These are phyloP conservation scores for Aureobasidium sp. DNA, from an alignment of 2,329 filamentous ascomycete species.

Conservation along the genomic window DNA sequence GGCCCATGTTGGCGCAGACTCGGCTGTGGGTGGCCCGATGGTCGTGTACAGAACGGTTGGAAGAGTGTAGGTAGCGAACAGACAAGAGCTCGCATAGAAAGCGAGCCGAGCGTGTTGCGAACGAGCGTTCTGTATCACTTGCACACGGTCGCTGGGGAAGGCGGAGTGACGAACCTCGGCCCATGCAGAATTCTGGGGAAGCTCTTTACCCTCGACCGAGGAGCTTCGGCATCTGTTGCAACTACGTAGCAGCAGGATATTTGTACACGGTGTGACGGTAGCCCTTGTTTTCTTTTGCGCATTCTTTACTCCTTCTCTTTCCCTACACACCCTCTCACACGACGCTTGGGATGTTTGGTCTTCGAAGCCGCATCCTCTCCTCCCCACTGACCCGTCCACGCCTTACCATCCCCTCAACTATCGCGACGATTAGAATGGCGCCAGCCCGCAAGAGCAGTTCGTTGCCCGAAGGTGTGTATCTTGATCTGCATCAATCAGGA, in stretches of 20 bases:
- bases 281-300: conserved; percentile 5
- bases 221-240: background rate
- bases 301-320: background rate
- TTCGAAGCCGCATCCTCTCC: conserved; percentile 14
- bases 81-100: background rate
- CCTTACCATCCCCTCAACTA: conserved; percentile 9
- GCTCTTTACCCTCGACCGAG: background rate
- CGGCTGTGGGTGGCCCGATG: background rate
- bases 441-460: conserved; percentile 34
- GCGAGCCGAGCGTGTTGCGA: background rate
- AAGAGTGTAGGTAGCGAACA: background rate
- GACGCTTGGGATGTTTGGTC: conserved; percentile 15
- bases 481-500: background rate
- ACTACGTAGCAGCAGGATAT: background rate
- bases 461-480: conserved; percentile 37
- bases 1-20: conserved; percentile 1
- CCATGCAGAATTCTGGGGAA: background rate
- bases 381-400: conserved; percentile 7
- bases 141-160: background rate
- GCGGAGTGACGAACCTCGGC: conserved; percentile 2
- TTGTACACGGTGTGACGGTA: background rate
- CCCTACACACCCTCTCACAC: conserved; percentile 6
- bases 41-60: background rate
- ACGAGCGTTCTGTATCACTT: background rate
- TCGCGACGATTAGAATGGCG: conserved; percentile 22